Evolutionary conservation across 1,284 basidiomycete genomes (phyloP), one percentile per base, ranked within the genome.

Genomic region (Cryptococcus depauperatus): DNA sequence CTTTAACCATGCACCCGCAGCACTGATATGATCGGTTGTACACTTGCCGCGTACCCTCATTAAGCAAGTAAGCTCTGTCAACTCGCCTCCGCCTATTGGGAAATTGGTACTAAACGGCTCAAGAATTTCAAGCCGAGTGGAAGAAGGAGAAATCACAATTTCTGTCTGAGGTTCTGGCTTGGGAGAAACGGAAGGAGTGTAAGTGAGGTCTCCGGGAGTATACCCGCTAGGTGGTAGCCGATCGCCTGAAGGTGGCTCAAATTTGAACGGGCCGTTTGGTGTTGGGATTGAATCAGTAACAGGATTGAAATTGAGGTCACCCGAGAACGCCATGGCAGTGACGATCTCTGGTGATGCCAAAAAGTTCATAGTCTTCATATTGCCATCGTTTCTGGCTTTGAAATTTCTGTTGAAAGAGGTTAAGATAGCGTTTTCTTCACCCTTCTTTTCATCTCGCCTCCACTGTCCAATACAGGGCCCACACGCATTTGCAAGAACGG

Each of bases 381-480:
- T 98, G 33, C 93, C 95, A 65, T 99, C 95, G 69, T 98, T 98
- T 55, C 95, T 81, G 2, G 88, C 91, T 71, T 89, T 91, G 78
- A 99, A 98, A 75, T 98, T 88, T 30, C 79, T 81, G 74, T 99
- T 99, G 77, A 97, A 98, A 35, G 90, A 95, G 3, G 95, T 96
- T 5, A 22, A n/a, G 75, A 44, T 32, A 85, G 86, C 87, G 65
- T 98, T 98, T 65, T 96, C 86, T 71, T 96, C 85, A 45, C 80
- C 84, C 66, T 92, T 99, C 79, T 86, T 84, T 48, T 97, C 86
- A 65, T 98, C 95, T 61, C 81, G 75, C 67, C 93, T 81, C 95
- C 95, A 98, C 73, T 98, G 93, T 66, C 93, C 95, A 61, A 98
- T 97, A 75, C 93, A 97, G 65, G 92, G 93, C 55, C 93, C 93